Percentiles rank a stretch among this genome's conserved stretches.
Evolutionary conservation across 257 asterid species (phyloP).

Genomic region (Penstemon eatonii): DNA sequence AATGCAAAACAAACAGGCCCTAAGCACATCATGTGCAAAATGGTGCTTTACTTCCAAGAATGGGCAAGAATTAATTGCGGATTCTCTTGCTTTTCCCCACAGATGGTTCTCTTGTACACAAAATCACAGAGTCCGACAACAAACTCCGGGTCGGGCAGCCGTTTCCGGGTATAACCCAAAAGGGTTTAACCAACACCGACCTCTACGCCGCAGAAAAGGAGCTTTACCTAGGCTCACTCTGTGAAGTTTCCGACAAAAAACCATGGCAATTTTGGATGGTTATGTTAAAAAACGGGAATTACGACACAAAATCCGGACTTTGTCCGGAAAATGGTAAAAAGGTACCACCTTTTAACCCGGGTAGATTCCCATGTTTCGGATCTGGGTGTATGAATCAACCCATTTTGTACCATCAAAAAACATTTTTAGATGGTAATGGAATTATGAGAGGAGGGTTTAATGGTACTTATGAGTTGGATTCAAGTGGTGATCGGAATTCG

Average conservation of each 20-base stretch:
- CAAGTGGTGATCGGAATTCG: slow-evolving; percentile 22
- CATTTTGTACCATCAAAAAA: slow-evolving; percentile 40
- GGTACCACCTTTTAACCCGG: slow-evolving; percentile 49
- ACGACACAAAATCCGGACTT: slow-evolving; percentile 54
- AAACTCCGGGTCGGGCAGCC: slow-evolving; percentile 51
- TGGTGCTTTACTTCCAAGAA: background rate
- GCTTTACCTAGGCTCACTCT: slow-evolving; percentile 56
- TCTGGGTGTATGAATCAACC: slow-evolving; percentile 74
- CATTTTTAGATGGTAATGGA: slow-evolving; percentile 28
- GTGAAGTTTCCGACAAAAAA: slow-evolving; percentile 49
- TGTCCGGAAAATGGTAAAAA: slow-evolving; percentile 64
- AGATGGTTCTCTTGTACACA: slow-evolving; percentile 44
- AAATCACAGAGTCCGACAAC: slow-evolving; percentile 55
- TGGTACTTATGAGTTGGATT: slow-evolving; percentile 49
- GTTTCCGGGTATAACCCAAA: slow-evolving; percentile 46
- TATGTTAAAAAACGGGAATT: slow-evolving; percentile 68
- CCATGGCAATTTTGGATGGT: slow-evolving; percentile 90
- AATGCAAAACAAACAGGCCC: no score
- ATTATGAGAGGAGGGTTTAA: slow-evolving; percentile 56
- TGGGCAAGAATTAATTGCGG: background rate
- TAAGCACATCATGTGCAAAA: no score
- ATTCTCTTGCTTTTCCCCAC: background rate
- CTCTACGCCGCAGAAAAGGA: slow-evolving; percentile 69
- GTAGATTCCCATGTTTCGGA: slow-evolving; percentile 67
- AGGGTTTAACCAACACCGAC: slow-evolving; percentile 48